Percentiles rank a stretch among this genome's conserved stretches.
These are phyloP conservation scores for Pugionium cornutum DNA, from an alignment of 345 rosid genomes.

Conservation along the genomic window DNA sequence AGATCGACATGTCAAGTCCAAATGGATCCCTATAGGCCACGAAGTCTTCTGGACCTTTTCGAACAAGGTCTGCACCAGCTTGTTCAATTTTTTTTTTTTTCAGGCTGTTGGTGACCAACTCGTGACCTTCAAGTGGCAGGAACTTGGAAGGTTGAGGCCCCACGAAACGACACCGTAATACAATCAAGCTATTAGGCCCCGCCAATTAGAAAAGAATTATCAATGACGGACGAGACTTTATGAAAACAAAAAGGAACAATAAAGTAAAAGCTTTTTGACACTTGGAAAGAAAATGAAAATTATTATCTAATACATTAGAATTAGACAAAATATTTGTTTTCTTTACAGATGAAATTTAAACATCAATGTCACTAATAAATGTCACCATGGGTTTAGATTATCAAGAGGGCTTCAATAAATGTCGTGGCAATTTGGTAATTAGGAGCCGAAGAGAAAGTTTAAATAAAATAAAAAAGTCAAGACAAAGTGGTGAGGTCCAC, in stretches of 20 bases:
- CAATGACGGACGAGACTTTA: slow-evolving; percentile 30
- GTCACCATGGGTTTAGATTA: slow-evolving; percentile 20
- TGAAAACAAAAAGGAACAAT: slow-evolving; percentile 2
- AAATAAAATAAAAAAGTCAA: slow-evolving; percentile 26
- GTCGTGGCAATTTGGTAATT: background rate
- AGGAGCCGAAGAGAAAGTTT: slow-evolving; percentile 9
- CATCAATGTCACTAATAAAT: slow-evolving; percentile 13
- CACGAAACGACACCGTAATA: slow-evolving; percentile 32
- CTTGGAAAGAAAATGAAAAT: no score
- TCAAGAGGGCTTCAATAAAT: slow-evolving; percentile 12
- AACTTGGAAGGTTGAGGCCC: slow-evolving; percentile 22
- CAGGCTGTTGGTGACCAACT: slow-evolving; percentile 39
- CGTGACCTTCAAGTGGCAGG: no score
- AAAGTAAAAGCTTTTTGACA: slow-evolving; percentile 21
- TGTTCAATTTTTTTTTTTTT: slow-evolving; percentile 20
- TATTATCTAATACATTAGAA: no score
- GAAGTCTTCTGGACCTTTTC: no score
- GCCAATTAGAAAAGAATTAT: slow-evolving; percentile 18
- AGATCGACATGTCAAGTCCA: no score
- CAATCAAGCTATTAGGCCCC: slow-evolving; percentile 29
- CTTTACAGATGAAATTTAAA: no score
- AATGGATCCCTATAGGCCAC: no score
- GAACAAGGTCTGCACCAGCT: slow-evolving; percentile 30
- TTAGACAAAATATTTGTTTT: no score
- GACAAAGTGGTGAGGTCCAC: slow-evolving; percentile 32